Base-by-base conservation (phyloP, 2,329 filamentous ascomycete genomes). In the Fusarium sp. region DNA sequence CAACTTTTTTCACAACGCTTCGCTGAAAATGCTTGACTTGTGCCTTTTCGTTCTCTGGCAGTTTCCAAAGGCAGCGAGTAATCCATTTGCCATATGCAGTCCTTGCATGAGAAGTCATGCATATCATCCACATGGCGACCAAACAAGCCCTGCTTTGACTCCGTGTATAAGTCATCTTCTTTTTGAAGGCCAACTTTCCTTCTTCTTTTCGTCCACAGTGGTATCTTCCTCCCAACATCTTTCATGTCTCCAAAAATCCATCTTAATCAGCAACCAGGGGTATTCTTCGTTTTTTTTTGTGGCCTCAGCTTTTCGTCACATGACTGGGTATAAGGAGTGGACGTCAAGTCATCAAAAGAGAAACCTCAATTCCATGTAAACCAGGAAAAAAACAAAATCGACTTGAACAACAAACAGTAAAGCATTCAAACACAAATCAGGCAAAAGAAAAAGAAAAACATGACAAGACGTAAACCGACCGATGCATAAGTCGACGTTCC, bases 401-500 rank as follows among this genome's bases (percentile, higher is more conserved):
- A 58, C 41, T 67, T 62, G 52, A 65, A 49, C 56, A 58, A 44
- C 63, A 65, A 66, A 51, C 41, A 62, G 30, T 26, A 56, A 55
- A 71, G 43, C 47, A 67, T 46, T 61, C 55, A 63, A 68, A 62
- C 53, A 62, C 52, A 70, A 56, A 55, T 41, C 48, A 53, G 64
- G 65, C 57, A 30, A 30, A 30, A 30, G 28, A 30, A 30, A 30
- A 65, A 70, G 61, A 64, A 64, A 70, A 68, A 73, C 72, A 76
- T 70, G 71, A 76, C 74, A 74, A 75, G 77, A 74, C 72, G 74
- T 77, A 78, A 65, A 79, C 80, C 81, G 80, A 84, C 80, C 81
- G 79, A 84, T 82, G 81, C 80, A 80, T 74, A 80, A 78, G 74
- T 80, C 76, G 75, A 72, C 64, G 75, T 79, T 81, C 79, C 80